These are phyloP conservation scores for Podospora conica DNA, from an alignment of 495 filamentous ascomycete species.

Conservation along the genomic window DNA sequence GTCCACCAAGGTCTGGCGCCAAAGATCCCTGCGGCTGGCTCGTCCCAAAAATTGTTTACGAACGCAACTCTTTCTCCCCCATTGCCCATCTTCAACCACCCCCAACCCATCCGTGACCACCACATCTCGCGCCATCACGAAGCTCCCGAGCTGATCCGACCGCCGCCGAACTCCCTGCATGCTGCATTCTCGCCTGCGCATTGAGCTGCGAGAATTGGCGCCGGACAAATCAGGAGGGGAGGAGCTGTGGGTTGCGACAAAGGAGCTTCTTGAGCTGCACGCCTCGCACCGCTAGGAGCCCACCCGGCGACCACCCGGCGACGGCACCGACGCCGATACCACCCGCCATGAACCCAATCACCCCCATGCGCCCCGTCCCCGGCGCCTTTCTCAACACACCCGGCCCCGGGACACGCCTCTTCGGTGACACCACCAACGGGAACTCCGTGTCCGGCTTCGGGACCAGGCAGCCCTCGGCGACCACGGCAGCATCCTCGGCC, in stretches of 20 bases:
- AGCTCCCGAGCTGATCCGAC: not conserved
- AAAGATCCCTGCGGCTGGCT: conserved; percentile 21
- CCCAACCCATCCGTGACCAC: conserved; percentile 3
- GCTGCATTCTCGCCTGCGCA: conserved; percentile 16
- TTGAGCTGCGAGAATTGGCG: conserved; percentile 18
- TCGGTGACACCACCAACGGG: conserved; percentile 19
- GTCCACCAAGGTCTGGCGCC: conserved; percentile 16
- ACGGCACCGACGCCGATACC: not conserved
- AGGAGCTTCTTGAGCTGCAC: conserved; percentile 6
- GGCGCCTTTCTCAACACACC: conserved; percentile 72
- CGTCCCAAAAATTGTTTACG: conserved; percentile 35
- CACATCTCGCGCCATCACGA: not conserved
- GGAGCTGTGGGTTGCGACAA: conserved; percentile 11
- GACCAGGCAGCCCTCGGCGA: not conserved
- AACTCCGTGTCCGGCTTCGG: not conserved
- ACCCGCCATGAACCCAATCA: conserved; percentile 61
- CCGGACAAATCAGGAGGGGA: conserved; percentile 14
- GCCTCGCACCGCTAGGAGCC: not conserved
- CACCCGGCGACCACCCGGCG: not conserved
- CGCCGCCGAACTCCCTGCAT: conserved; percentile 12
- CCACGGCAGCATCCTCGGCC: not conserved
- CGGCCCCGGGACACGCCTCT: conserved; percentile 38
- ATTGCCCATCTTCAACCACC: conserved; percentile 11
- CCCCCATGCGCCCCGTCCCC: conserved; percentile 60
- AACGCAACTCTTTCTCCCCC: conserved; percentile 21